Conservation (phyloP, 2,329 filamentous ascomycete species). For the Aspergillus sp. region DNA sequence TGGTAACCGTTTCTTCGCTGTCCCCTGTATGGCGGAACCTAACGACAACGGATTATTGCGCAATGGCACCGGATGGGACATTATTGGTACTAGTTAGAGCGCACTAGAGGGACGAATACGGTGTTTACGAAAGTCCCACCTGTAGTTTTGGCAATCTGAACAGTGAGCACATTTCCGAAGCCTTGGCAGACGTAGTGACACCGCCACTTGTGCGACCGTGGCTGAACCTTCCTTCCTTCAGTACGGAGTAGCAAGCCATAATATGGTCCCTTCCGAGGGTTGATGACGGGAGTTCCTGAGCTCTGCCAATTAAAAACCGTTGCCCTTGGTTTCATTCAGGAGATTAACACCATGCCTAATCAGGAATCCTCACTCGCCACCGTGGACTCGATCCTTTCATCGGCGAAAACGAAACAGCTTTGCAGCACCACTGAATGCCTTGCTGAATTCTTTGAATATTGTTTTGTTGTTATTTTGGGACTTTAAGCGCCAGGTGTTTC, state of each 20-base stretch:
- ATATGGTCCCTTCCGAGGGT: not conserved
- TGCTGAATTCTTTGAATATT: not conserved
- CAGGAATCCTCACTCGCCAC: not conserved
- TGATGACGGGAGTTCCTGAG: not conserved
- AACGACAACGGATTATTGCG: not conserved
- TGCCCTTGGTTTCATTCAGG: not conserved
- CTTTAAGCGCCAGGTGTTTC: slow-evolving; percentile 1
- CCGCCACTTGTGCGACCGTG: slow-evolving; percentile 5
- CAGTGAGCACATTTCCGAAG: not conserved
- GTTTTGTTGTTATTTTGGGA: slow-evolving; percentile 5
- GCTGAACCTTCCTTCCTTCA: not conserved
- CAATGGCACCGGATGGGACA: not conserved
- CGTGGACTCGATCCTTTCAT: not conserved
- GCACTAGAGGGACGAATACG: too few relatives aligned
- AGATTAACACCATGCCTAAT: not conserved
- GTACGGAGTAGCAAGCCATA: not conserved
- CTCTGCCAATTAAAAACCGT: not conserved
- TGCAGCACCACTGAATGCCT: not conserved
- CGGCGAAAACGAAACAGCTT: not conserved
- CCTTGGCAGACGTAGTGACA: slow-evolving; percentile 5
- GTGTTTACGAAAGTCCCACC: not conserved
- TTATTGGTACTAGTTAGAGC: too few relatives aligned
- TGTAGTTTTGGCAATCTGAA: not conserved
- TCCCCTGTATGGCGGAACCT: not conserved
- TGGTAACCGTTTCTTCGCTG: not conserved